Conservation (phyloP, 495 filamentous ascomycete species). For the Penicillium coffeae region DNA sequence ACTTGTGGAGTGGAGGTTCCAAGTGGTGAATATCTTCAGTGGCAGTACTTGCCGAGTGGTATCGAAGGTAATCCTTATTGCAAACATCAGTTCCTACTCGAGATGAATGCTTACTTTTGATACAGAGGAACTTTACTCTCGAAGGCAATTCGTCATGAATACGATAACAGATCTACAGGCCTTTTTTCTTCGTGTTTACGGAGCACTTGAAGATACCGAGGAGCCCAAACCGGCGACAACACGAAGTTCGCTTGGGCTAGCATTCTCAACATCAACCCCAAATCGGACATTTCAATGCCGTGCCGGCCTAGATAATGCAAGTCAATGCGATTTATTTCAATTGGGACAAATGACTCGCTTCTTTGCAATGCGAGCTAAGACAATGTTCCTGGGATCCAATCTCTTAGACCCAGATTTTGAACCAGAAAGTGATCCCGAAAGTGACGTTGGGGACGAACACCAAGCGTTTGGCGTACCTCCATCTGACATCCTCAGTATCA, state of each 20-base stretch:
- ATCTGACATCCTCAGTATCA: conserved; percentile 47
- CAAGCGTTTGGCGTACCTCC: conserved; percentile 13
- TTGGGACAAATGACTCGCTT: conserved; percentile 84
- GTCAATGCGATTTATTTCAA: conserved; percentile 80
- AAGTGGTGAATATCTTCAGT: conserved; percentile 42
- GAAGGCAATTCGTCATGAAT: conserved; percentile 66
- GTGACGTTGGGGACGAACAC: conserved; percentile 13
- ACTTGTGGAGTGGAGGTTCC: conserved; percentile 25
- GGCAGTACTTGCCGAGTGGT: conserved; percentile 70
- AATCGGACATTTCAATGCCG: conserved; percentile 60
- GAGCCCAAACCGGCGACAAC: conserved; percentile 9
- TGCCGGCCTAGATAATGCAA: conserved; percentile 69
- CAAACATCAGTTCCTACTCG: conserved; percentile 9
- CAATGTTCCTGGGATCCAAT: conserved; percentile 47
- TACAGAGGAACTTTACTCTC: conserved; percentile 66
- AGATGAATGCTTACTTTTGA: background rate
- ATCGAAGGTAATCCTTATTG: conserved; percentile 56
- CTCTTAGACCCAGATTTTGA: conserved; percentile 40
- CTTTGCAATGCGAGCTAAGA: conserved; percentile 50
- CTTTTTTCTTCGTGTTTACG: conserved; percentile 68
- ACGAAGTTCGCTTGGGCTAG: conserved; percentile 5
- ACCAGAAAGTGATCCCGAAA: background rate
- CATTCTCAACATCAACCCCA: conserved; percentile 15
- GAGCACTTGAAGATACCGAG: conserved; percentile 32
- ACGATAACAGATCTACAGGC: conserved; percentile 72